A percentile compares a stretch with the other conserved stretches of the same genome.
Evolutionary conservation across 2,329 filamentous ascomycete species (phyloP).

Genomic region (Lachnellula arida): DNA sequence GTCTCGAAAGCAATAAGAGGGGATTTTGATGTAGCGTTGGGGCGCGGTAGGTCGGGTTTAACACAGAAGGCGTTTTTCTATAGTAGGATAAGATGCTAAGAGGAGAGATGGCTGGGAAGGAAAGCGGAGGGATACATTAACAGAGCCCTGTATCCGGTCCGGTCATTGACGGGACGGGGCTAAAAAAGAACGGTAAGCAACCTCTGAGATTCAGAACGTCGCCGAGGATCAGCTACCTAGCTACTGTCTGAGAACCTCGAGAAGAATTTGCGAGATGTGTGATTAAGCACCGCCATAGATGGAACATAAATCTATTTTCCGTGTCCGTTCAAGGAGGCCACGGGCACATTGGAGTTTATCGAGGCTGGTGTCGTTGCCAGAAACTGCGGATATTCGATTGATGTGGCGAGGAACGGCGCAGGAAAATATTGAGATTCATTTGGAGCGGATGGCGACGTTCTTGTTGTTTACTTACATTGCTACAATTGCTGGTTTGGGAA

Average conservation of each 20-base stretch:
- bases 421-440: constrained; percentile 42
- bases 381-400: constrained; percentile 50
- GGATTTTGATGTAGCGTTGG: too few species aligned
- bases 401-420: constrained; percentile 37
- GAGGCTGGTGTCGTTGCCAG: constrained; percentile 48
- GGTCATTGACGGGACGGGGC: constrained; percentile 19
- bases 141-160: constrained; percentile 19
- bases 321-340: constrained; percentile 43
- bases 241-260: too few species aligned
- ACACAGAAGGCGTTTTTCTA: too few species aligned
- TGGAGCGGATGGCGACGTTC: constrained; percentile 51
- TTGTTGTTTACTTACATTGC: constrained; percentile 55
- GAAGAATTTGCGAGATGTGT: constrained; percentile 19
- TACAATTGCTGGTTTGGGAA: constrained; percentile 49
- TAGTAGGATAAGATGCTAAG: too few species aligned
- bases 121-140: neutral
- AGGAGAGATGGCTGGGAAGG: neutral
- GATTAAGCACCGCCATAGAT: constrained; percentile 23
- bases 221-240: constrained; percentile 19
- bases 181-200: constrained; percentile 15
- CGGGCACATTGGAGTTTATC: constrained; percentile 32
- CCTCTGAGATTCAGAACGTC: constrained; percentile 11
- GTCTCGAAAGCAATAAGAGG: too few species aligned
- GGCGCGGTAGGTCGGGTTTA: too few species aligned
- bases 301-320: constrained; percentile 38